phyloP scores from a whole-genome alignment of 2,329 filamentous ascomycete genomes.

The Sclerotinia nivalis region DNA sequence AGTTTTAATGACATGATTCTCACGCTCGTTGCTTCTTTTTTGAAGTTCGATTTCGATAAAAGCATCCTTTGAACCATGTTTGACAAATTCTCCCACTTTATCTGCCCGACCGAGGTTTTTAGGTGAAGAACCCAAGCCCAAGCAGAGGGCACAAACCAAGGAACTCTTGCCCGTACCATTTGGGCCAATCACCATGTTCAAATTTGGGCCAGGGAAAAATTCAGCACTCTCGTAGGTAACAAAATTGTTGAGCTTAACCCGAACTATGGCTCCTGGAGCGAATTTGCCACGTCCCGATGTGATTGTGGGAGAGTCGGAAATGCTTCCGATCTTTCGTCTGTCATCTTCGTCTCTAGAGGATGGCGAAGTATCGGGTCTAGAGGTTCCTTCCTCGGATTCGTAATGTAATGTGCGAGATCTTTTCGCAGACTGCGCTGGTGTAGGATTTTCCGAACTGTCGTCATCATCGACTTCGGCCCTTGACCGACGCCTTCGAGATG shows the following conservation, averaged over 20 bases:
- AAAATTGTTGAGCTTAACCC: slow-evolving; percentile 84
- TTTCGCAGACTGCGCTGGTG: slow-evolving; percentile 32
- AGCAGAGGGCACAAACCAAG: slow-evolving; percentile 91
- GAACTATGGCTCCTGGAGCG: slow-evolving; percentile 77
- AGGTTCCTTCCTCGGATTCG: slow-evolving; percentile 23
- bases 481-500: slow-evolving; percentile 27
- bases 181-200: slow-evolving; percentile 99
- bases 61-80: slow-evolving; percentile 77
- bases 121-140: slow-evolving; percentile 83
- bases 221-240: slow-evolving; percentile 93
- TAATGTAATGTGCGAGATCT: slow-evolving; percentile 32
- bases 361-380: slow-evolving; percentile 22
- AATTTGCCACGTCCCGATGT: slow-evolving; percentile 25
- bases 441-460: slow-evolving; percentile 31
- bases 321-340: background rate
- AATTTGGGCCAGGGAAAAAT: slow-evolving; percentile 83
- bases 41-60: slow-evolving; percentile 90
- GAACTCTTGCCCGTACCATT: slow-evolving; percentile 98
- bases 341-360: slow-evolving; percentile 21
- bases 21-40: slow-evolving; percentile 55
- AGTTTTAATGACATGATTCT: slow-evolving; percentile 73
- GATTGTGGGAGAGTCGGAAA: background rate
- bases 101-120: slow-evolving; percentile 83
- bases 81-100: slow-evolving; percentile 86
- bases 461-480: slow-evolving; percentile 36